phyloP scores from a whole-genome alignment of 768 basidiomycete genomes.

The Thelephora aurantiotincta region DNA sequence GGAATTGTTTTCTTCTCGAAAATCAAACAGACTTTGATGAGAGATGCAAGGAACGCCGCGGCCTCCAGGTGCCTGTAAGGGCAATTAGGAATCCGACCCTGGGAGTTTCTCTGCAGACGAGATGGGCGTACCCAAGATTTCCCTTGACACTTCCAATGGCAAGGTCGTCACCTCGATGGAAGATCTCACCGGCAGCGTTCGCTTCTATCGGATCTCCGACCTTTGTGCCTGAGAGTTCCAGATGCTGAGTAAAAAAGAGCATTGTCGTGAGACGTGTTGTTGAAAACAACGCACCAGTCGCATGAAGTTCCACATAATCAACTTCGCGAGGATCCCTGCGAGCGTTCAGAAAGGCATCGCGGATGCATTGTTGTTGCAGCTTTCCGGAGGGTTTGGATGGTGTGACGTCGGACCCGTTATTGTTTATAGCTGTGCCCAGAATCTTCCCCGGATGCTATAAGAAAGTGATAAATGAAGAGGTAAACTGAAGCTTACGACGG shows the following conservation, averaged over 20 bases:
- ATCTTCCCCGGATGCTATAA: slow-evolving; percentile 16
- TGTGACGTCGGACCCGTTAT: slow-evolving; percentile 23
- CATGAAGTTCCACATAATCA: slow-evolving; percentile 36
- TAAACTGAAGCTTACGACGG: slow-evolving; percentile 16
- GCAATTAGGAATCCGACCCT: neutral
- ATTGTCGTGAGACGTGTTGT: neutral
- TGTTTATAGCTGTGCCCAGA: slow-evolving; percentile 25
- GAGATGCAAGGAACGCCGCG: slow-evolving; percentile 29
- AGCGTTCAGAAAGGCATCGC: slow-evolving; percentile 19
- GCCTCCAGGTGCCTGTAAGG: slow-evolving; percentile 23
- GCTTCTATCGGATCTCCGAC: slow-evolving; percentile 36
- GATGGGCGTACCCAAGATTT: slow-evolving; percentile 26
- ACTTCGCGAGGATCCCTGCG: slow-evolving; percentile 22
- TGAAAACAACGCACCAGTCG: slow-evolving; percentile 21
- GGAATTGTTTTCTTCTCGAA: slow-evolving; percentile 23
- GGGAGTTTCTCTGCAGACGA: neutral
- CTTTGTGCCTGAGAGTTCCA: slow-evolving; percentile 18
- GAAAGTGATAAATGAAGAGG: neutral
- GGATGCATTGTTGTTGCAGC: slow-evolving; percentile 24
- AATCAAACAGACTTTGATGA: slow-evolving; percentile 27
- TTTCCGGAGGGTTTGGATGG: slow-evolving; percentile 23
- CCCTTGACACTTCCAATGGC: slow-evolving; percentile 31
- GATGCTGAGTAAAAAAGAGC: neutral
- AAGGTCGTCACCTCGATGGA: slow-evolving; percentile 19
- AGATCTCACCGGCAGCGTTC: slow-evolving; percentile 29